These are phyloP conservation scores for Podaxis rugospora DNA, from an alignment of 768 basidiomycete genomes.

Conservation along the genomic window DNA sequence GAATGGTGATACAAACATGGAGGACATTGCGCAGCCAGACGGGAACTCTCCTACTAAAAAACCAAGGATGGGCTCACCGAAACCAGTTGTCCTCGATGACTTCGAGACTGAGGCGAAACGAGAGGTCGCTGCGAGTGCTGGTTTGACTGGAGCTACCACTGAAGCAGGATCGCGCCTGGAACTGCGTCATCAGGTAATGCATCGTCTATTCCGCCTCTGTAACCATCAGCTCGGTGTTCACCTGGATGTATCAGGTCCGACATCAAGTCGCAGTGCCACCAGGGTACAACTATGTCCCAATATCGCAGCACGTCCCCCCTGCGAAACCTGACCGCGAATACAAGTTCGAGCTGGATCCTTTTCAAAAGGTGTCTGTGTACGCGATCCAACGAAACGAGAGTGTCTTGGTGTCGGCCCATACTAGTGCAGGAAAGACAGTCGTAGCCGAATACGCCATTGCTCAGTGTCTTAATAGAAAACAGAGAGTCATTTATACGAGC, in stretches of 20 bases:
- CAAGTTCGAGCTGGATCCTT: conserved; percentile 96
- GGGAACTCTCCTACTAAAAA: conserved; percentile 50
- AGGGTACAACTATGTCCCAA: conserved; percentile 86
- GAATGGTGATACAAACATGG: conserved; percentile 22
- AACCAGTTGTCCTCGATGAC: conserved; percentile 84
- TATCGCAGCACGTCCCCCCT: conserved; percentile 87
- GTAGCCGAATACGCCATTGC: conserved; percentile 99
- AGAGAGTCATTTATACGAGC: conserved; percentile 98
- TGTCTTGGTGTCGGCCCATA: conserved; percentile 97
- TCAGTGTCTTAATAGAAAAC: conserved; percentile 87
- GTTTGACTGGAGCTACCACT: conserved; percentile 64
- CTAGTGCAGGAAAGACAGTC: conserved; percentile 98
- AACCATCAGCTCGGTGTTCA: background rate
- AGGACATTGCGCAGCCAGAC: conserved; percentile 20
- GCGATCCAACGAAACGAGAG: conserved; percentile 98
- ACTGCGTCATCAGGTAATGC: conserved; percentile 71
- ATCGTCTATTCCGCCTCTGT: background rate
- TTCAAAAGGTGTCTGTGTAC: conserved; percentile 90
- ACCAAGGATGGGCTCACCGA: conserved; percentile 53
- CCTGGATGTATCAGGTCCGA: conserved; percentile 56
- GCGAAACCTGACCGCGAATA: conserved; percentile 89
- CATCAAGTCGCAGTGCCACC: conserved; percentile 97
- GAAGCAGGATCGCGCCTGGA: conserved; percentile 69
- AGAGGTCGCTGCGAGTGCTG: conserved; percentile 86
- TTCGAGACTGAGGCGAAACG: conserved; percentile 93